Conservation (phyloP, 2,329 filamentous ascomycete genomes). For the Ustulina deusta region DNA sequence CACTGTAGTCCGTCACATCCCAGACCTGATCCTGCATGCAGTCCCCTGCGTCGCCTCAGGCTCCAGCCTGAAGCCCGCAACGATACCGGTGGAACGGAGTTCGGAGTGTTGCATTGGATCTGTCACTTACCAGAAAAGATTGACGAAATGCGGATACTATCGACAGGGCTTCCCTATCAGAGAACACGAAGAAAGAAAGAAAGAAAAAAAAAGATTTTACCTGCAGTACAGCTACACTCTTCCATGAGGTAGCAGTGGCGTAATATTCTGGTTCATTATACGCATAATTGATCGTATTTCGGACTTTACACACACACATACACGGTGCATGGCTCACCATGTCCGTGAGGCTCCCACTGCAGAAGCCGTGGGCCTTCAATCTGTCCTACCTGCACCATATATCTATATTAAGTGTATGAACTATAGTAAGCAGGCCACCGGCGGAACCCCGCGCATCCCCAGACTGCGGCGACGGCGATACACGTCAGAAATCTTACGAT, state of each 20-base stretch:
- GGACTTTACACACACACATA: not conserved
- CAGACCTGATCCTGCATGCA: conserved; percentile 17
- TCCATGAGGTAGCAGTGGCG: not conserved
- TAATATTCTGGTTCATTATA: no score
- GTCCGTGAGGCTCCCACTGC: no score
- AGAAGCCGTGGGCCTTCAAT: not conserved
- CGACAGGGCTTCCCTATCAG: conserved; percentile 5
- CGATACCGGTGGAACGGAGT: conserved; percentile 27
- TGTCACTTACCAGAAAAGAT: not conserved
- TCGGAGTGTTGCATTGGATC: conserved; percentile 12
- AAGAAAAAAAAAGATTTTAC: no score
- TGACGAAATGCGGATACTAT: conserved; percentile 10
- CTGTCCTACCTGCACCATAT: not conserved
- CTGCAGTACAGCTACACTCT: no score
- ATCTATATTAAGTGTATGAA: not conserved
- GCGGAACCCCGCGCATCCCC: conserved; percentile 4
- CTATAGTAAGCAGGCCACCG: not conserved
- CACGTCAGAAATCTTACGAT: conserved; percentile 10
- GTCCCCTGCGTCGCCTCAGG: conserved; percentile 15
- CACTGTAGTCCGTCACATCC: conserved; percentile 30
- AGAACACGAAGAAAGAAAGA: no score
- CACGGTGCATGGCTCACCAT: not conserved
- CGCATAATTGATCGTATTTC: no score
- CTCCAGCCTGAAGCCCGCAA: conserved; percentile 28
- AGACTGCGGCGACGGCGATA: not conserved